These are phyloP conservation scores for Drechslerella coelobrocha DNA, from an alignment of 2,329 filamentous ascomycete genomes.

Conservation along the genomic window DNA sequence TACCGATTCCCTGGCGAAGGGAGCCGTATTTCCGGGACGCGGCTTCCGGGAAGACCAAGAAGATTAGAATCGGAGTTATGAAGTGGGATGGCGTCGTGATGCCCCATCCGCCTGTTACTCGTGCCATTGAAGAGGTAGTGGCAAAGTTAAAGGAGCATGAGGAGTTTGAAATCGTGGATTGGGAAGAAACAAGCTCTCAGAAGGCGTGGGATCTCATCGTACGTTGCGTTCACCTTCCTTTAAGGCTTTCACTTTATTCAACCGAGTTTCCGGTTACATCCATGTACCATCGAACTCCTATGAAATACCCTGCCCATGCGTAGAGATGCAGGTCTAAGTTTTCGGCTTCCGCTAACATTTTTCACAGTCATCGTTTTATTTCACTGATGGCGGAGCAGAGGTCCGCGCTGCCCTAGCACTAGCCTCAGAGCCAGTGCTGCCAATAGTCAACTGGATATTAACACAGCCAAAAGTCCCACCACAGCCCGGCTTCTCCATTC, in stretches of 20 bases:
- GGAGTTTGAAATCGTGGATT: conserved; percentile 65
- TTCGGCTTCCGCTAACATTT: too few relatives aligned
- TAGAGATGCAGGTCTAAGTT: too few relatives aligned
- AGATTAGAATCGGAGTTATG: conserved; percentile 68
- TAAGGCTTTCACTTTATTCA: not conserved
- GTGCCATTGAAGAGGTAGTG: conserved; percentile 66
- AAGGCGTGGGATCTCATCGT: conserved; percentile 62
- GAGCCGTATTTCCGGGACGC: conserved; percentile 23
- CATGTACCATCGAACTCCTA: too few relatives aligned
- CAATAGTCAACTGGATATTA: conserved; percentile 66
- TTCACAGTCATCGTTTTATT: too few relatives aligned
- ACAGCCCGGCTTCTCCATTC: conserved; percentile 57
- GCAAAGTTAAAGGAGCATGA: conserved; percentile 61
- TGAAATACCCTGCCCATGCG: too few relatives aligned
- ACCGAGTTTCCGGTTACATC: too few relatives aligned
- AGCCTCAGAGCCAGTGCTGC: too few relatives aligned
- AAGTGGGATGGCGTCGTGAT: conserved; percentile 68
- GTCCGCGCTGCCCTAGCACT: too few relatives aligned
- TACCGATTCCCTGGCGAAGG: conserved; percentile 37
- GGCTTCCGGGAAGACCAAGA: conserved; percentile 54
- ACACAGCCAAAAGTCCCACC: conserved; percentile 62
- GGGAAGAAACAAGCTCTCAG: conserved; percentile 64
- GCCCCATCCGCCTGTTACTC: conserved; percentile 67
- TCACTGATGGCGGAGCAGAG: too few relatives aligned
- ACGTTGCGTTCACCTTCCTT: not conserved